These are phyloP conservation scores for Ananas comosus DNA, from an alignment of 176 grass and related monocot species.

Conservation along the genomic window DNA sequence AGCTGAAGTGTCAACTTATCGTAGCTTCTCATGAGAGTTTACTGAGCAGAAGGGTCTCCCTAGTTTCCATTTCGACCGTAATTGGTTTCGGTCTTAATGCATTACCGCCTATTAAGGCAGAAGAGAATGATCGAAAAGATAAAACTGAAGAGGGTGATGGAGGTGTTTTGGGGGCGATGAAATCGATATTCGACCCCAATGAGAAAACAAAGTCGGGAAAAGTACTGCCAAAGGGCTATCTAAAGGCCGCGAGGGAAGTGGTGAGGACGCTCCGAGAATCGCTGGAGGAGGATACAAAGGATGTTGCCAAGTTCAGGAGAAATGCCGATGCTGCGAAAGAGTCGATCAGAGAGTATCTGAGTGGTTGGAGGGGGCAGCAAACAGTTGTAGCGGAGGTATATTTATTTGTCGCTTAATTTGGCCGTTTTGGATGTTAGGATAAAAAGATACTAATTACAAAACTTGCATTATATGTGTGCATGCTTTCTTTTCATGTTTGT, in stretches of 20 bases:
- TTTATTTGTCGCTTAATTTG: background rate
- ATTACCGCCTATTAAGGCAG: conserved; percentile 29
- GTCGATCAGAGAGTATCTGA: conserved; percentile 72
- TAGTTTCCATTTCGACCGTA: conserved; percentile 20
- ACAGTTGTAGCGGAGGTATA: conserved; percentile 57
- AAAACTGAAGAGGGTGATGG: conserved; percentile 9
- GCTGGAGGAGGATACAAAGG: conserved; percentile 45
- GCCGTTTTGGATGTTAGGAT: background rate
- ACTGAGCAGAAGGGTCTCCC: conserved; percentile 20
- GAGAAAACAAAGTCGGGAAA: conserved; percentile 81
- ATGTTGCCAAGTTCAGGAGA: conserved; percentile 62
- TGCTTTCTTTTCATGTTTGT: too few species aligned
- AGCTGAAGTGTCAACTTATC: conserved; percentile 3
- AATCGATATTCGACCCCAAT: conserved; percentile 70
- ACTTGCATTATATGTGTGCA: too few species aligned
- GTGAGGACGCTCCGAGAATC: conserved; percentile 87
- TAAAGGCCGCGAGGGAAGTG: conserved; percentile 82
- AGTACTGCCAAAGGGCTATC: conserved; percentile 74
- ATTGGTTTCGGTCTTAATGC: background rate
- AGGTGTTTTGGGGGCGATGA: conserved; percentile 55
- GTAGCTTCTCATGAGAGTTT: conserved; percentile 1
- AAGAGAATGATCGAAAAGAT: conserved; percentile 3
- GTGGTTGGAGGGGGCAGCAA: conserved; percentile 59
- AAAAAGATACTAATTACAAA: too few species aligned
- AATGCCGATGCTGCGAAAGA: conserved; percentile 75